These are phyloP conservation scores for Musa troglodytarum DNA, from an alignment of 176 grass and related monocot genomes.

Conservation along the genomic window DNA sequence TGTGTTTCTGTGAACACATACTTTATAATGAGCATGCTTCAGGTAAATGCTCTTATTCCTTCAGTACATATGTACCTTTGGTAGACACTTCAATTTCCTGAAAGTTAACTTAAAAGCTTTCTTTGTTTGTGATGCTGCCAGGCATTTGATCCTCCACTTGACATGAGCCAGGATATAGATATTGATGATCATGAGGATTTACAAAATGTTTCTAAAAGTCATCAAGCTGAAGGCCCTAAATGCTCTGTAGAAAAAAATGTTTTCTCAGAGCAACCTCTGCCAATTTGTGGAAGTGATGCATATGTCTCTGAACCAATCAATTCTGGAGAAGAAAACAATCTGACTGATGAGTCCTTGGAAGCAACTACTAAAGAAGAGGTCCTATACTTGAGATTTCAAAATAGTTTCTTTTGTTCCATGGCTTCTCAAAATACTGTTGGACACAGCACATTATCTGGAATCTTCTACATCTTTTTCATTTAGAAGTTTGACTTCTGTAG, in stretches of 20 bases:
- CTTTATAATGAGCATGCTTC: conserved; percentile 97
- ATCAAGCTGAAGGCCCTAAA: conserved; percentile 31
- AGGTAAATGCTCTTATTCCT: conserved; percentile 48
- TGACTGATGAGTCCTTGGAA: conserved; percentile 17
- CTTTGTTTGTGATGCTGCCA: conserved; percentile 6
- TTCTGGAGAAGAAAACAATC: conserved; percentile 9
- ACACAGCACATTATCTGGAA: conserved; percentile 13
- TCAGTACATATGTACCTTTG: conserved; percentile 6
- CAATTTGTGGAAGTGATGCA: conserved; percentile 21
- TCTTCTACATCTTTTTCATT: conserved; percentile 28
- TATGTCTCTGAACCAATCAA: background rate
- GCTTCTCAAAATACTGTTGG: conserved; percentile 18
- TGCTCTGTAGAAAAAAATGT: conserved; percentile 27
- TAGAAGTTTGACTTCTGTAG: conserved; percentile 42
- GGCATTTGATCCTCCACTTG: conserved; percentile 93
- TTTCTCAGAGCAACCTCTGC: conserved; percentile 20
- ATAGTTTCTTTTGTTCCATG: background rate
- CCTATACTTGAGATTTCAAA: conserved; percentile 16
- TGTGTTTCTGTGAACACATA: conserved; percentile 83
- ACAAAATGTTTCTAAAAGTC: conserved; percentile 31
- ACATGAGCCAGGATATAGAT: conserved; percentile 74
- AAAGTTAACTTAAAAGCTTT: background rate
- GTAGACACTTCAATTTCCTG: background rate
- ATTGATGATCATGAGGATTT: conserved; percentile 30
- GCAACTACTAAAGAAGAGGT: conserved; percentile 41